A percentile compares a stretch with the other conserved stretches of the same genome.
Evolutionary conservation across 2,329 filamentous ascomycete species (phyloP).

Genomic region (Colletotrichum navitas): DNA sequence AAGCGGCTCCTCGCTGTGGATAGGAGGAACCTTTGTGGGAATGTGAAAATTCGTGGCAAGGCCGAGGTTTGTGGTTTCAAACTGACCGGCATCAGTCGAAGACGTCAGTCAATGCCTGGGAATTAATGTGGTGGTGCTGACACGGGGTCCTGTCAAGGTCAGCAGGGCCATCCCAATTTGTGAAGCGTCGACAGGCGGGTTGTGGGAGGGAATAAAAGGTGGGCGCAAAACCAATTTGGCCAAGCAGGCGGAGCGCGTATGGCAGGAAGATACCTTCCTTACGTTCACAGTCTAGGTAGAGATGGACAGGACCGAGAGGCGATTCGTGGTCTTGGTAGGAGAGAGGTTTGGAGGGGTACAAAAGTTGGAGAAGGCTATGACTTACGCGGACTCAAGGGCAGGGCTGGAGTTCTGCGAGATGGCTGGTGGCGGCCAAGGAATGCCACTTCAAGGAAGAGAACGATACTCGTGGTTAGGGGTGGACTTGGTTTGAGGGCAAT

Average conservation of each 20-base stretch:
- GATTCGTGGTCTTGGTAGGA: not conserved
- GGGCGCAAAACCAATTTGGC: not conserved
- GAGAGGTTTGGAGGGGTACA: slow-evolving; percentile 1
- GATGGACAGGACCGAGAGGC: slow-evolving; percentile 1
- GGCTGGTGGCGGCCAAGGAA: slow-evolving; percentile 20
- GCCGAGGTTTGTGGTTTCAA: slow-evolving; percentile 38
- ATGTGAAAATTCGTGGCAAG: slow-evolving; percentile 29
- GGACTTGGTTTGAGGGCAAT: not conserved
- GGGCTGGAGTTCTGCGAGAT: slow-evolving; percentile 13
- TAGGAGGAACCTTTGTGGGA: slow-evolving; percentile 14
- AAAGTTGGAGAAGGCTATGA: slow-evolving; percentile 1
- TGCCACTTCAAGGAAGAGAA: slow-evolving; percentile 7
- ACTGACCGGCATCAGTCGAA: slow-evolving; percentile 40
- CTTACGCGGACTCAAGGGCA: slow-evolving; percentile 20
- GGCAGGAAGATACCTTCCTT: slow-evolving; percentile 1
- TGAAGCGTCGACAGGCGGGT: not conserved
- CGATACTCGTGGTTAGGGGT: not conserved
- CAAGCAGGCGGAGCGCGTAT: slow-evolving; percentile 1
- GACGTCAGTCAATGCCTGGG: slow-evolving; percentile 21
- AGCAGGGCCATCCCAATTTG: slow-evolving; percentile 38
- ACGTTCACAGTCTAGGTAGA: not conserved
- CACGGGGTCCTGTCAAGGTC: slow-evolving; percentile 18
- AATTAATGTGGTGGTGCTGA: slow-evolving; percentile 22
- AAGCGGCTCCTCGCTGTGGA: slow-evolving; percentile 14
- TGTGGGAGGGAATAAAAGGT: slow-evolving; percentile 16